phyloP scores from a whole-genome alignment of 345 rosid species.

The Melaleuca quinquenervia region DNA sequence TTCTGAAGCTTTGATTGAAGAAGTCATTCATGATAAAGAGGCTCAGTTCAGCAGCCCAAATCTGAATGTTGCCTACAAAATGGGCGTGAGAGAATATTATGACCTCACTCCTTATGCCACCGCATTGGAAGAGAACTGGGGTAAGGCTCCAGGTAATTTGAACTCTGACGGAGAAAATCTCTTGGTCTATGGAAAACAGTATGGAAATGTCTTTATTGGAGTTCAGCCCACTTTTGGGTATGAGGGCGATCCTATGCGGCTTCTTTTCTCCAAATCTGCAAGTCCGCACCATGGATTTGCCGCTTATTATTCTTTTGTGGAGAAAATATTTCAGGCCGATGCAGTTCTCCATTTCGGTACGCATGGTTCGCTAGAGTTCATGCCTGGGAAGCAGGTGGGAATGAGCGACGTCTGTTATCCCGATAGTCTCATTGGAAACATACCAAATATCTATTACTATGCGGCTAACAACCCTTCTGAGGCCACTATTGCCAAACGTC shows the following conservation, averaged over 20 bases:
- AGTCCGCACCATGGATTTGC: conserved; percentile 99
- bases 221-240: conserved; percentile 98
- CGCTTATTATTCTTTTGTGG: conserved; percentile 89
- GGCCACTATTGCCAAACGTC: conserved; percentile 94
- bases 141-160: conserved; percentile 91
- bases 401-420: conserved; percentile 97
- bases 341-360: conserved; percentile 99
- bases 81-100: conserved; percentile 87
- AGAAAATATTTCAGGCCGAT: conserved; percentile 92
- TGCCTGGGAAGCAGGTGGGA: conserved; percentile 99
- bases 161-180: conserved; percentile 95
- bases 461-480: conserved; percentile 98
- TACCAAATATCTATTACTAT: conserved; percentile 90
- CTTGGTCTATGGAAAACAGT: conserved; percentile 81
- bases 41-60: conserved; percentile 98
- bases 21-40: conserved; percentile 87
- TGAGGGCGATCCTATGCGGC: conserved; percentile 99
- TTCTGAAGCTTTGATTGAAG: conserved; percentile 87
- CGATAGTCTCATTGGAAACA: conserved; percentile 93
- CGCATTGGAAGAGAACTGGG: conserved; percentile 96
- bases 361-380: conserved; percentile 93
- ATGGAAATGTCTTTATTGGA: conserved; percentile 91
- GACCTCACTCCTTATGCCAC: conserved; percentile 72
- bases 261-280: conserved; percentile 93
- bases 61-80: conserved; percentile 80